Base-by-base conservation (phyloP, 2,329 filamentous ascomycete genomes). In the Madurella mycetomatis region DNA sequence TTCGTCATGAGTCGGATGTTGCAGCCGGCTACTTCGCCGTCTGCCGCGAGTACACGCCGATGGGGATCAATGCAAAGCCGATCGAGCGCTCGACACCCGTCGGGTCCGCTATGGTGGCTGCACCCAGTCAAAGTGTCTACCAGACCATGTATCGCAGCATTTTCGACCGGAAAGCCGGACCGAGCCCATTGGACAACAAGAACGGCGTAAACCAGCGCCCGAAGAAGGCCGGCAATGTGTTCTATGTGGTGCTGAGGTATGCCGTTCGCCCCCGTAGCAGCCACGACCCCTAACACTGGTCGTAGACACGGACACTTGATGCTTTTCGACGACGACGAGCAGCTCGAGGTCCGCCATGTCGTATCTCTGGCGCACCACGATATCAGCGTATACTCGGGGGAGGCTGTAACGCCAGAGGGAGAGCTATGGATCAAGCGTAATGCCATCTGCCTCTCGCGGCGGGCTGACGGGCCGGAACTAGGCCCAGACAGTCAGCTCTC, bases 91-190 rank as follows among this genome's bases (percentile, higher is more conserved):
- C 85, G 32, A 92, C 89, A 0, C 90, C 91, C 5, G 82, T 89
- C 12, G 90, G 90, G 16, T 85, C 87, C 53, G 72, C 81, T 49
- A 86, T 88, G 15, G 84, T 94, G 43, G 83, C 86, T 34, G 78
- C 87, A 41, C 87, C 91, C 53, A 95, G 90, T 66, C 91, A 88
- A 53, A 96, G 92, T 69, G 92, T 99, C 39, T 97, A 97, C 71
- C 94, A 97, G 79, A 88, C 88, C 69, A 96, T 99, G 90, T 99
- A 99, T 73, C 80, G 91, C 68, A 96, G 88, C 69, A 87, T 99
- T 58, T 97, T 99, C 68, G 91, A 96, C 64, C 83, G 92, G 65
- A 92, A 87, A 65, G 77, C 73, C 37, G 62, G 66, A 9, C 62
- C 73, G 1, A 71, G 72, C 1, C 75, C 78, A 1, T 61, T 81